Evolutionary conservation across 305 asterid genomes (phyloP).

Genomic region (Fraxinus sp.): DNA sequence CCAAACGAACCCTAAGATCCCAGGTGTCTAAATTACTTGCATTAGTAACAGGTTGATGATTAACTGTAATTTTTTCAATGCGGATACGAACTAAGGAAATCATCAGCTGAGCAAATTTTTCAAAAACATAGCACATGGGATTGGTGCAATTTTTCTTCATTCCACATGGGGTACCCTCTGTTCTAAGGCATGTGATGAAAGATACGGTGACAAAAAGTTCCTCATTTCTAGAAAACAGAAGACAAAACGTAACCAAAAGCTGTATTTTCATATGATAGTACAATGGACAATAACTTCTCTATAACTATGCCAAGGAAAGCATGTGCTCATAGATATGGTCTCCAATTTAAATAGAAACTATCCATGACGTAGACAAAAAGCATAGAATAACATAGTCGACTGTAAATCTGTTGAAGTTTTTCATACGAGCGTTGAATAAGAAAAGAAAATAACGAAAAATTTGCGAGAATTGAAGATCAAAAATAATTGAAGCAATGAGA

Average conservation of each 20-base stretch:
- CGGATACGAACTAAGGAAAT: too few relatives aligned
- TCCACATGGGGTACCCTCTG: background rate
- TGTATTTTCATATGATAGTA: background rate
- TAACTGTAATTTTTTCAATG: too few relatives aligned
- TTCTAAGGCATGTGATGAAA: background rate
- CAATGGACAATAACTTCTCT: background rate
- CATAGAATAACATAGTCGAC: background rate
- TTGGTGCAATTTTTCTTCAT: background rate
- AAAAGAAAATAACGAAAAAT: background rate
- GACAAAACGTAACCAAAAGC: background rate
- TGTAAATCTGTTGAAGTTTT: background rate
- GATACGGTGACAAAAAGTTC: background rate
- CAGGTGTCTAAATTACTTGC: too few relatives aligned
- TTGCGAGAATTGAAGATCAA: background rate
- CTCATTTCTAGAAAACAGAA: background rate
- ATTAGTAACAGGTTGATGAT: too few relatives aligned
- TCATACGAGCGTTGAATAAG: background rate
- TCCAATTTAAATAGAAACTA: background rate
- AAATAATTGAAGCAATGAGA: constrained; percentile 29
- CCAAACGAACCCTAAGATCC: too few relatives aligned
- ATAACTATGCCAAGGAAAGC: background rate
- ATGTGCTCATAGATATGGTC: background rate
- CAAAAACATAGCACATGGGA: constrained; percentile 17
- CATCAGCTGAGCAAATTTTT: too few relatives aligned
- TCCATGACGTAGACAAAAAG: background rate